These are phyloP conservation scores for Suhomyces bokatorum DNA, from an alignment of 1,139 yeast genomes.

Conservation along the genomic window DNA sequence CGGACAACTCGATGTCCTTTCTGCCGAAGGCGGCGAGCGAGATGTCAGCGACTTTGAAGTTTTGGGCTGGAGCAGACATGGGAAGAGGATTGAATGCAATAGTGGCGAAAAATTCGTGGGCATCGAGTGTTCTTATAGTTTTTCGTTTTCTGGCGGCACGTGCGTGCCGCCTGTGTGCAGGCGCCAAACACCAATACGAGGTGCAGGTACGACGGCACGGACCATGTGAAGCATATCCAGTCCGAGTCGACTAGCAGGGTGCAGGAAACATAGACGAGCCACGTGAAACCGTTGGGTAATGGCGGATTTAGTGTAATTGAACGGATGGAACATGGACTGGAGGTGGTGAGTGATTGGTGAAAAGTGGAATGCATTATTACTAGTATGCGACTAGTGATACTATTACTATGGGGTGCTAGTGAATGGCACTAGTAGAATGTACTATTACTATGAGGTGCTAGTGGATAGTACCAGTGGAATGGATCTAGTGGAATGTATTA, in stretches of 20 bases:
- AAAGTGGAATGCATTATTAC: no score
- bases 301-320: no score
- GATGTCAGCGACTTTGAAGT: conserved; percentile 97
- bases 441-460: no score
- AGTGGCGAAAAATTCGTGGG: conserved; percentile 6
- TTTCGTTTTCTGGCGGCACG: conserved; percentile 6
- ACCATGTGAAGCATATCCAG: conserved; percentile 2
- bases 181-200: background rate
- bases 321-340: background rate
- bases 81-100: background rate
- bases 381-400: no score
- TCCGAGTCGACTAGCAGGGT: background rate
- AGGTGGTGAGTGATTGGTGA: no score
- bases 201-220: background rate
- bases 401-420: no score
- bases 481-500: no score
- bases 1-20: conserved; percentile 98
- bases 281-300: background rate
- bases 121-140: conserved; percentile 6
- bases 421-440: no score
- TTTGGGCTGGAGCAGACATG: conserved; percentile 28
- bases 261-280: background rate
- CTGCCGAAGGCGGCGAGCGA: conserved; percentile 99
- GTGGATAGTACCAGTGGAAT: no score
- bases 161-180: conserved; percentile 2